Base-by-base conservation (phyloP, 2,329 filamentous ascomycete species). In the Microcyclosporella mali region DNA sequence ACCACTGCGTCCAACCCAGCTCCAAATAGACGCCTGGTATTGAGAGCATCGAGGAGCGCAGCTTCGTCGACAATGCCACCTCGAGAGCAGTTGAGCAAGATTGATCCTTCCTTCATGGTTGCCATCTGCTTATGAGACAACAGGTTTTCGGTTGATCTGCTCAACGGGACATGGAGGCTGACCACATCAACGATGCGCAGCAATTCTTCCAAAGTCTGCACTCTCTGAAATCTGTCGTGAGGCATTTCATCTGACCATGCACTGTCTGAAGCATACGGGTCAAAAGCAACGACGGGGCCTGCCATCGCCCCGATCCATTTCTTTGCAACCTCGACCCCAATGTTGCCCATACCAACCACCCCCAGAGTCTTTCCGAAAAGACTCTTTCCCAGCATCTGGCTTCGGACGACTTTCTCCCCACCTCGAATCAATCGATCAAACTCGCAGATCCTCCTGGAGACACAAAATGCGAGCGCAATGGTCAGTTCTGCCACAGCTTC, bases 261-360 rank as follows among this genome's bases (percentile, higher is more conserved):
- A 7, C 58, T 46, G 3, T 46, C 40, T 0, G 56, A 50, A 12
- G 49, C 47, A 17, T 57, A 57, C 0, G 66, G 66, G 40, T 69
- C 65, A 35, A 63, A 68, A 1, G 58, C 62, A 10, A 68, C 38
- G 40, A 66, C 47, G 2, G 40, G 33, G 1, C 55, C 56, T 11
- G 58, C 50, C 43, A 62, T 62, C 2, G 59, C 62, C 2, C 57
- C 58, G 2, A 51, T 46, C 56, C 63, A 68, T 27, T 65, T 67
- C 33, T 53, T 51, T 1, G 64, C 64, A n/a, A 66, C 55, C 6
- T 47, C 50, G 3, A 50, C 53, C 1, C 66, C 64, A 27, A 68
- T 64, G 41, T 61, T 58, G 3, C 66, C 66, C 60, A 67, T 64
- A 2, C 65, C 64, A 17, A 68, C 44, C n/a, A 68, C 58, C 2